Percentiles rank a stretch among this genome's conserved stretches.
These are phyloP conservation scores for Coelastrella sp. DNA, from an alignment of 139 green algal species.

Conservation along the genomic window DNA sequence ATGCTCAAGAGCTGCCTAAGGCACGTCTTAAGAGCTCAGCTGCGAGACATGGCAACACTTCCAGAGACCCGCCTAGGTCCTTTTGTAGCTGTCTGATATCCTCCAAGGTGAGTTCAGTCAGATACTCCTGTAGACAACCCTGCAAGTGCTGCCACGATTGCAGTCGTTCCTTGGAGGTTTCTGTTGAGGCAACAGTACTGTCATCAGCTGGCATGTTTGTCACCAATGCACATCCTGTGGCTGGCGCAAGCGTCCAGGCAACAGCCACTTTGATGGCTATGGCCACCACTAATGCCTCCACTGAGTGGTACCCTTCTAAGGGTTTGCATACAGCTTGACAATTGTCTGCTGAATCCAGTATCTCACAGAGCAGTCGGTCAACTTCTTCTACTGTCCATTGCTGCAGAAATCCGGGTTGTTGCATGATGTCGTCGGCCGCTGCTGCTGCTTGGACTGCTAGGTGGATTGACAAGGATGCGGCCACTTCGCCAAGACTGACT, in stretches of 20 bases:
- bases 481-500: neutral
- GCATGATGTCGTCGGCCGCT: neutral
- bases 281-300: neutral
- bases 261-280: too few species aligned
- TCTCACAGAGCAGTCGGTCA: neutral
- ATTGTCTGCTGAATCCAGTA: neutral
- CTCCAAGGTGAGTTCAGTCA: neutral
- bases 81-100: neutral
- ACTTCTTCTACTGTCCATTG: neutral
- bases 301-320: neutral
- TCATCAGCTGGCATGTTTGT: too few species aligned
- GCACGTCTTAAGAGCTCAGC: neutral
- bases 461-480: neutral
- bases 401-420: neutral
- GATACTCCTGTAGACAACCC: neutral
- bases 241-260: too few species aligned
- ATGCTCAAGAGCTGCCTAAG: too few species aligned
- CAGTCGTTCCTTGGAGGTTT: neutral
- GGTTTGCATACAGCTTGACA: neutral
- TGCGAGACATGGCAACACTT: neutral
- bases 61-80: neutral
- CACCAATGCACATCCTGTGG: too few species aligned
- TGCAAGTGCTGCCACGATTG: neutral
- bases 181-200: neutral
- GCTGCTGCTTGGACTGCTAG: neutral